Percentiles rank a stretch among this genome's conserved stretches.
These are phyloP conservation scores for Phytophthora nicotianae DNA, from an alignment of 352 stramenopile species.

Conservation along the genomic window DNA sequence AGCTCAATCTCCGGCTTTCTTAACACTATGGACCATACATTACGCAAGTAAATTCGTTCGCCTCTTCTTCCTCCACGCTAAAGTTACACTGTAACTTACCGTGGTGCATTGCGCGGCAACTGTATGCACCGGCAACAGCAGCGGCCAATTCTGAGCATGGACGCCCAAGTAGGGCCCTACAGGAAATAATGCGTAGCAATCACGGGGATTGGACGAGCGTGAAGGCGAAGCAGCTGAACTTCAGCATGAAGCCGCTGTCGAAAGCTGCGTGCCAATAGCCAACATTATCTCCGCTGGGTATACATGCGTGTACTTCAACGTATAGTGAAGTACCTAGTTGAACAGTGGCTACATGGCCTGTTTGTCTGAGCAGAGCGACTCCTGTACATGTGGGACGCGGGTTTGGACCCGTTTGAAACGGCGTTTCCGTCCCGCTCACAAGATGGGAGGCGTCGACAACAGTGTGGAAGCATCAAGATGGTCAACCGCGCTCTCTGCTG, in stretches of 20 bases:
- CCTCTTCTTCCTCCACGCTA: conserved; percentile 10
- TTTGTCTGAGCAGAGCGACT: conserved; percentile 5
- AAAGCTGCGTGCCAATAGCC: conserved; percentile 2
- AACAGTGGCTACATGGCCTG: neutral
- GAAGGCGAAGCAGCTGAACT: conserved; percentile 4
- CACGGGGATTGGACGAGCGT: conserved; percentile 7
- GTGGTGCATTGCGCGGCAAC: conserved; percentile 8
- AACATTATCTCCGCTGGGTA: conserved; percentile 1
- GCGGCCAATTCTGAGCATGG: too few relatives aligned
- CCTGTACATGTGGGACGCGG: neutral
- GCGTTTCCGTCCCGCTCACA: conserved; percentile 14
- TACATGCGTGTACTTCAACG: neutral
- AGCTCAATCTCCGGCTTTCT: conserved; percentile 29
- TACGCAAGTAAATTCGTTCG: conserved; percentile 2
- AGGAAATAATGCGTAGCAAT: conserved; percentile 5
- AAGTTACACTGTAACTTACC: too few relatives aligned
- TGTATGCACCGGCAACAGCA: too few relatives aligned
- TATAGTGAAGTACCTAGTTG: too few relatives aligned
- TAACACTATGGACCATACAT: conserved; percentile 20
- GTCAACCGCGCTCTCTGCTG: conserved; percentile 18
- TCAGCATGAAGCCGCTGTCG: neutral
- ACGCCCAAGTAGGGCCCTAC: too few relatives aligned
- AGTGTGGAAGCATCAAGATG: conserved; percentile 6
- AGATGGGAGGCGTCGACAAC: conserved; percentile 1
- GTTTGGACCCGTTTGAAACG: neutral